Evolutionary conservation across 805 yeast species (phyloP).

Genomic region (Candida orba): DNA sequence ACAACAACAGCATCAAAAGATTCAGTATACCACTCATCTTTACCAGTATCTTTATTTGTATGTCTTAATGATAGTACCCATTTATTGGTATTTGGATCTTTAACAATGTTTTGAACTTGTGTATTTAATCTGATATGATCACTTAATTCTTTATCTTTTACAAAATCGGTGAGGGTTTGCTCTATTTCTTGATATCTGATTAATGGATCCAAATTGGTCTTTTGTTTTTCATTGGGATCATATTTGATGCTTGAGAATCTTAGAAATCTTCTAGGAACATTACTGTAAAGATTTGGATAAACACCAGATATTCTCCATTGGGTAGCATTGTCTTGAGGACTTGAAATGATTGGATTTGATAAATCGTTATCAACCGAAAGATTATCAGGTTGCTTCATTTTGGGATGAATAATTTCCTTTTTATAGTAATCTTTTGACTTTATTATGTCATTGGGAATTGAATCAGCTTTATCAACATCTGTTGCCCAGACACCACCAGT

Average conservation of each 20-base stretch:
- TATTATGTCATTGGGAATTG: conserved; percentile 18
- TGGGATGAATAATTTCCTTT: conserved; percentile 26
- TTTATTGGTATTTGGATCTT: conserved; percentile 24
- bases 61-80: conserved; percentile 30
- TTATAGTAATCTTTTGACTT: conserved; percentile 25
- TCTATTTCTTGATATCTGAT: conserved; percentile 28
- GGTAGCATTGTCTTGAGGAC: conserved; percentile 24
- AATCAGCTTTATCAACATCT: conserved; percentile 15
- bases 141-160: conserved; percentile 23
- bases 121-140: conserved; percentile 30
- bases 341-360: conserved; percentile 9
- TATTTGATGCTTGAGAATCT: conserved; percentile 30
- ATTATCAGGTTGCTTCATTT: conserved; percentile 4
- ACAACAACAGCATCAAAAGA: conserved; percentile 48
- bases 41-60: conserved; percentile 10
- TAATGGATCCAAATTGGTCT: conserved; percentile 28
- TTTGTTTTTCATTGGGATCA: conserved; percentile 6
- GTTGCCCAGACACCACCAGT: conserved; percentile 40
- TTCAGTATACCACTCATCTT: conserved; percentile 37
- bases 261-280: conserved; percentile 32
- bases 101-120: conserved; percentile 31
- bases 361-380: conserved; percentile 13
- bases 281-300: conserved; percentile 31
- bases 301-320: conserved; percentile 34
- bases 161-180: conserved; percentile 22